Evolutionary conservation across 495 filamentous ascomycete genomes (phyloP).

Genomic region (Pyronema domesticum): DNA sequence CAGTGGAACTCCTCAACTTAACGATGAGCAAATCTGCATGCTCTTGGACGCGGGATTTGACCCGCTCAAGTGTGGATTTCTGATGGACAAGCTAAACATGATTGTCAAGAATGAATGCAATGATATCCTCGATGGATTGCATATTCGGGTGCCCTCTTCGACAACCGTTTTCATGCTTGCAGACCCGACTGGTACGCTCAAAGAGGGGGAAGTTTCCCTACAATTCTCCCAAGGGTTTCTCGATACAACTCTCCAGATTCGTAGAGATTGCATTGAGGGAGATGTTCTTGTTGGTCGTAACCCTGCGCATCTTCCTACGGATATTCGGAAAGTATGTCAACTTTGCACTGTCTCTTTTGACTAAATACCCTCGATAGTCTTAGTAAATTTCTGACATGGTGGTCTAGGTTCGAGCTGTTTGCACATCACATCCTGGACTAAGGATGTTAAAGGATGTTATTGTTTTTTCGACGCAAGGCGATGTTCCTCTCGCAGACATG

Average conservation of each 20-base stretch:
- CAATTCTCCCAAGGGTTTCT: constrained; percentile 52
- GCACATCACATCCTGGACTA: constrained; percentile 34
- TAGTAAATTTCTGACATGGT: background rate
- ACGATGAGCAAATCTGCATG: constrained; percentile 35
- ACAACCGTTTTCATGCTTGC: constrained; percentile 65
- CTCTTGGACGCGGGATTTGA: constrained; percentile 33
- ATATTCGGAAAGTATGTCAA: constrained; percentile 52
- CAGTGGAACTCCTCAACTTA: constrained; percentile 34
- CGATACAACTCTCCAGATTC: constrained; percentile 38
- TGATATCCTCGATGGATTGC: constrained; percentile 41
- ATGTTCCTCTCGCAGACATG: constrained; percentile 54
- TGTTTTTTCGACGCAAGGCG: constrained; percentile 58
- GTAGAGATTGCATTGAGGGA: constrained; percentile 26
- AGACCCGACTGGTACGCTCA: constrained; percentile 53
- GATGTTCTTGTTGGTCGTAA: constrained; percentile 71
- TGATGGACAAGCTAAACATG: constrained; percentile 39
- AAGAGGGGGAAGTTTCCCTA: constrained; percentile 61
- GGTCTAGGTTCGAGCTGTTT: constrained; percentile 32
- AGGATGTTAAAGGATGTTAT: constrained; percentile 65
- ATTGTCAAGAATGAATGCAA: constrained; percentile 39
- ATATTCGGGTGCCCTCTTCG: constrained; percentile 53
- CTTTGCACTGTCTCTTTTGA: background rate
- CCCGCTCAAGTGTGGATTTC: constrained; percentile 31
- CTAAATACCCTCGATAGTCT: background rate
- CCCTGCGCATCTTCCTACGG: constrained; percentile 62